Percentiles rank a stretch among this genome's conserved stretches.
Conservation (phyloP, 257 asterid species). For the Solanum bulbocastanum region DNA sequence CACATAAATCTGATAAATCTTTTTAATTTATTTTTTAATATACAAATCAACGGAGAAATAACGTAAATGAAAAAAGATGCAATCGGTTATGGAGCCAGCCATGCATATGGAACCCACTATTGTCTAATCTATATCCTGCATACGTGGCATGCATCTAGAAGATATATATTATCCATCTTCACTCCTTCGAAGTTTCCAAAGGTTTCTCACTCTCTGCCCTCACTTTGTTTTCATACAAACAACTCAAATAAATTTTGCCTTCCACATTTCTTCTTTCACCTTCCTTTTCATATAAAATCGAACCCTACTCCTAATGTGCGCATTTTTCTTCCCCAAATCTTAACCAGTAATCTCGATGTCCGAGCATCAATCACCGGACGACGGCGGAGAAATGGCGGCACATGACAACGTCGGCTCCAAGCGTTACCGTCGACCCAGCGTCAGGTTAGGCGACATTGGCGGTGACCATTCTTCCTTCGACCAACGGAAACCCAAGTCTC, state of each 20-base stretch:
- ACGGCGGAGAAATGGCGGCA: background rate
- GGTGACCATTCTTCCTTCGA: background rate
- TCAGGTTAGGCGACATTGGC: conserved; percentile 10
- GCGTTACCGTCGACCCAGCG: conserved; percentile 16
- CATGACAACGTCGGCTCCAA: background rate
- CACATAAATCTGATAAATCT: background rate
- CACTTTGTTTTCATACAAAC: background rate
- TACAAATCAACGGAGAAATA: background rate
- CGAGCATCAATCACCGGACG: background rate
- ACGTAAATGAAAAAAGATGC: background rate
- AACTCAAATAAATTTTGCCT: background rate
- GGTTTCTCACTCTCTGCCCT: background rate
- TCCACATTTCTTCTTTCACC: background rate
- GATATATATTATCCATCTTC: background rate
- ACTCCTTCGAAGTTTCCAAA: background rate
- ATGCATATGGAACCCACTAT: background rate
- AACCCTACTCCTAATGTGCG: background rate
- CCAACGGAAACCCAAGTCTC: background rate
- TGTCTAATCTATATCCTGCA: background rate
- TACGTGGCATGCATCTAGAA: background rate
- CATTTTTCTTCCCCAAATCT: background rate
- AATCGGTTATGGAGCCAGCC: background rate
- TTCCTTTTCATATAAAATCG: background rate
- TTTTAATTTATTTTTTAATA: too few species aligned
- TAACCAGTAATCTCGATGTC: background rate